phyloP scores from a whole-genome alignment of 768 basidiomycete species.

The Chalciporus chontae region DNA sequence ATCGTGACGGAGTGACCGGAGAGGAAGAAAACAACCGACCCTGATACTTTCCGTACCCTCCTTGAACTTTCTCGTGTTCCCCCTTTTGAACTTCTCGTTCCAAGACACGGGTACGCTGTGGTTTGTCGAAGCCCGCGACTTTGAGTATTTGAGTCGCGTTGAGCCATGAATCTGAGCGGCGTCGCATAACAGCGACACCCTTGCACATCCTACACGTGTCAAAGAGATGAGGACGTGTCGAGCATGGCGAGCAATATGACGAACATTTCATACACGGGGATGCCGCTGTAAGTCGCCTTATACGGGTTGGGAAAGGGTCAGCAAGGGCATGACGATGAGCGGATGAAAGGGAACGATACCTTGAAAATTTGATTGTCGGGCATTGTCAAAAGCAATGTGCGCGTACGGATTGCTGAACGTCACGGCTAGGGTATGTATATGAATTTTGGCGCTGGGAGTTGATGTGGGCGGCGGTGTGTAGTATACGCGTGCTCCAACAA shows the following conservation, averaged over 20 bases:
- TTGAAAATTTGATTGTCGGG: slow-evolving; percentile 88
- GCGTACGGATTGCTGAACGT: slow-evolving; percentile 7
- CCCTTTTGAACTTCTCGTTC: slow-evolving; percentile 99
- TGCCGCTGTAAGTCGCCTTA: slow-evolving; percentile 90
- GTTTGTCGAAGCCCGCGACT: slow-evolving; percentile 99
- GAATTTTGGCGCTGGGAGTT: slow-evolving; percentile 19
- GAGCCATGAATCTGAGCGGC: slow-evolving; percentile 94
- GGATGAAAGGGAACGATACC: slow-evolving; percentile 36
- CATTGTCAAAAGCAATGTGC: slow-evolving; percentile 42
- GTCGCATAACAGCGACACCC: slow-evolving; percentile 95
- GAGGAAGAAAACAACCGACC: slow-evolving; percentile 47
- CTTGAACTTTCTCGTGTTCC: slow-evolving; percentile 98
- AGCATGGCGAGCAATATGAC: slow-evolving; percentile 37
- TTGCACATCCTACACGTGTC: slow-evolving; percentile 81
- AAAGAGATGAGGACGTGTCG: slow-evolving; percentile 32
- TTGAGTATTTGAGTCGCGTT: slow-evolving; percentile 99
- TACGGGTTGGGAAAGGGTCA: slow-evolving; percentile 3
- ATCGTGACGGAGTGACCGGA: neutral
- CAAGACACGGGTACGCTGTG: slow-evolving; percentile 93
- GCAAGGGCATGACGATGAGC: neutral
- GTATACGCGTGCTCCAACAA: slow-evolving; percentile 39
- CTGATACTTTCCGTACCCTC: slow-evolving; percentile 99
- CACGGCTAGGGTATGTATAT: slow-evolving; percentile 3
- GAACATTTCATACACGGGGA: slow-evolving; percentile 90
- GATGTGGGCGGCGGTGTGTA: slow-evolving; percentile 1